Conservation (phyloP, 225 moss, liverwort and hornwort genomes). For the Bryum argenteum region DNA sequence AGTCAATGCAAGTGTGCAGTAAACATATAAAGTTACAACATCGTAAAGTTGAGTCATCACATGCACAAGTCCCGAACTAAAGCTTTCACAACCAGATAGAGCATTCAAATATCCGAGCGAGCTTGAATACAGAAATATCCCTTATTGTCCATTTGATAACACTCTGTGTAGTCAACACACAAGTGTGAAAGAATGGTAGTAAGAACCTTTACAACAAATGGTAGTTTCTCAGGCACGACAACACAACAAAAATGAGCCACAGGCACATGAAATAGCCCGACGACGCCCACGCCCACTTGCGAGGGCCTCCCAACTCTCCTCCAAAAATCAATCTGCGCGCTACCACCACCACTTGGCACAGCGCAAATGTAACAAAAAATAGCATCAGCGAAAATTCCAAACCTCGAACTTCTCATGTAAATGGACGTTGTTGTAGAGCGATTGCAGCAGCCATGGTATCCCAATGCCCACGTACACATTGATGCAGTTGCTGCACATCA, state of each 20-base stretch:
- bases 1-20: too few relatives aligned
- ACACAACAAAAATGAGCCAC: constrained; percentile 73
- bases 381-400: constrained; percentile 77
- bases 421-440: constrained; percentile 55
- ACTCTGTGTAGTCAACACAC: constrained; percentile 23
- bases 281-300: constrained; percentile 75
- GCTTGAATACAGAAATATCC: background rate
- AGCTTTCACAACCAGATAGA: too few relatives aligned
- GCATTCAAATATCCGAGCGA: background rate
- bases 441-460: constrained; percentile 83
- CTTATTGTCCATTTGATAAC: background rate
- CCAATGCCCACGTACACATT: constrained; percentile 92
- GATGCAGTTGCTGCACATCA: constrained; percentile 88
- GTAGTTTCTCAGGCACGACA: constrained; percentile 74
- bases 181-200: constrained; percentile 22
- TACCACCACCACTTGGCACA: constrained; percentile 69
- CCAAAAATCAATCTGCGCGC: constrained; percentile 58
- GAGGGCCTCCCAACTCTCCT: constrained; percentile 85
- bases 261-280: constrained; percentile 65
- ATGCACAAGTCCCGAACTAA: too few relatives aligned
- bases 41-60: too few relatives aligned
- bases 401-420: constrained; percentile 53
- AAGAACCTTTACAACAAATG: constrained; percentile 51
- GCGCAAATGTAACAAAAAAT: constrained; percentile 64
- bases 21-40: too few relatives aligned